Base-by-base conservation (phyloP, 1,284 basidiomycete genomes). In the Malassezia arunalokei region DNA sequence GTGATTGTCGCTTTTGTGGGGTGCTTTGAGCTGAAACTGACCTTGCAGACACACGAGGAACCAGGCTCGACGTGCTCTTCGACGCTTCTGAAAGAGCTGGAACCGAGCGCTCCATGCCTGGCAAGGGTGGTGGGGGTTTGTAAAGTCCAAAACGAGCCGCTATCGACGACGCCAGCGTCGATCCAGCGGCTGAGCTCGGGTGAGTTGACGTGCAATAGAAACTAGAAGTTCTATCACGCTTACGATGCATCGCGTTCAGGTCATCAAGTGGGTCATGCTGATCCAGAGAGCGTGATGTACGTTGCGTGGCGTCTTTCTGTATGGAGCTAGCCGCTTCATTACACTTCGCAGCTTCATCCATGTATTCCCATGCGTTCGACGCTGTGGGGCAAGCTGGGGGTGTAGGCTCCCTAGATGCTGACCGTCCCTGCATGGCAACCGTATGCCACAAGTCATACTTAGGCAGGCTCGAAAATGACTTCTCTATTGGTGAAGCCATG, bases 41-140 rank as follows among this genome's bases (percentile, higher is more conserved):
- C 20, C 20, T 24, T 24, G 20, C 20, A 24, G 20, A 24, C 20
- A 24, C 20, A 4, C 20, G 42, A 55, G 30, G 14, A n/a, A 14
- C 30, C n/a, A 41, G 41, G 12, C 31, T 31, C 27, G 30, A 33
- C 20, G 11, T 64, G 56, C 58, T 44, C 17, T 55, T 56, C 3
- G 56, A 51, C 11, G 15, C n/a, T 17, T 37, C 37, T 7, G 24
- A 27, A 12, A 28, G 38, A 4, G 37, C 30, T 14, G 29, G 20
- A 14, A 15, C 15, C 3, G 17, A 12, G 14, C 27, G 11, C 12
- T 8, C 31, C 24, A 37, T 39, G 37, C 60, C 60, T 7, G 62
- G 62, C 39, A 63, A 44, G 8, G 62, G 60, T 8, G 62, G 62
- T 5, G 60, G 62, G 5, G 60, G 62, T 38, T 56, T 45, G n/a